A percentile compares a stretch with the other conserved stretches of the same genome.
phyloP scores from a whole-genome alignment of 192 early-diverging fungal species.

The Coemansia sp. region DNA sequence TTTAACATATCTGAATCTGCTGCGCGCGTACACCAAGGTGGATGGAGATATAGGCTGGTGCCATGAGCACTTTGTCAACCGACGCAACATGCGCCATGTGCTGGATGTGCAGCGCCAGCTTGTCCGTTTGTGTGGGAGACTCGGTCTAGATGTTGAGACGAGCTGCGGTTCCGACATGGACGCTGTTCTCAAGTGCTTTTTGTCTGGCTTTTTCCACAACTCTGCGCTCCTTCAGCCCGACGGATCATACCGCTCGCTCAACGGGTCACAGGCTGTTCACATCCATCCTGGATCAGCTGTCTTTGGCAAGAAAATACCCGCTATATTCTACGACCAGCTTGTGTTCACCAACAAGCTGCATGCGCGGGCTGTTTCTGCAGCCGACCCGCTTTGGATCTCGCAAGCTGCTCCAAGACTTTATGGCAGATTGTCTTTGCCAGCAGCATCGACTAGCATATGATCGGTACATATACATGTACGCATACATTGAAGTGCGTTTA shows the following conservation, averaged over 20 bases:
- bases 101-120: constrained; percentile 89
- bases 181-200: constrained; percentile 76
- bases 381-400: constrained; percentile 81
- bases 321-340: constrained; percentile 88
- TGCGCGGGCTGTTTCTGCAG: constrained; percentile 77
- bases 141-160: constrained; percentile 62
- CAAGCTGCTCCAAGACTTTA: constrained; percentile 81
- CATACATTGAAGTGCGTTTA: no score
- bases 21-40: constrained; percentile 72
- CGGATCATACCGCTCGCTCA: constrained; percentile 73
- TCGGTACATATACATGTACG: no score
- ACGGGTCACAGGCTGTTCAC: constrained; percentile 66
- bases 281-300: constrained; percentile 88
- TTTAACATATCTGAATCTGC: constrained; percentile 84
- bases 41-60: constrained; percentile 89
- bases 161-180: constrained; percentile 77
- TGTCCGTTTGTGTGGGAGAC: constrained; percentile 69
- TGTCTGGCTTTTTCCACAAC: constrained; percentile 89
- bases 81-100: constrained; percentile 80
- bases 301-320: constrained; percentile 75
- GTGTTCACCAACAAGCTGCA: constrained; percentile 90
- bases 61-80: constrained; percentile 87
- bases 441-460: not conserved
- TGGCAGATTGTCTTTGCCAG: constrained; percentile 9
- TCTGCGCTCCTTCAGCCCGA: constrained; percentile 85